Evolutionary conservation across 805 yeast genomes (phyloP), one percentile per base, ranked within the genome.

Genomic region (Priceomyces fermenticarens): DNA sequence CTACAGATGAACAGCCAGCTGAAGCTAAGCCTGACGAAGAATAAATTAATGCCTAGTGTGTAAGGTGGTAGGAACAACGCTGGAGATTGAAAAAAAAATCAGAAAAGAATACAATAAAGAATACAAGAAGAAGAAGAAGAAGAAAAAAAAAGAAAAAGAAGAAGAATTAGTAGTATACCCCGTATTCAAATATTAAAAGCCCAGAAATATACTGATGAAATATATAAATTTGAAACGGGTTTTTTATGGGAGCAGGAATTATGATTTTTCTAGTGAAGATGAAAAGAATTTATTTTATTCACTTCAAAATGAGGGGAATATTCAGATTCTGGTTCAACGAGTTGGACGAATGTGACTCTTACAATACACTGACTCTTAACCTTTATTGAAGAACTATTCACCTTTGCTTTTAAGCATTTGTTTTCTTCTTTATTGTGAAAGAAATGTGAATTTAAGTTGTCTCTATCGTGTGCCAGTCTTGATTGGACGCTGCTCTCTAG

Each of bases 1-100:
- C 65, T 49, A 54, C 55, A 39, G 70, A 65, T 45, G 64, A 60
- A 39, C 63, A 51, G 48, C 49, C 55, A 38, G 30, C 49, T 25
- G 56, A 52, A 41, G 23, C 56, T 26, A 49, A 49, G 35, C 41
- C 52, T 13, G 52, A 49, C 15, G 55, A 53, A 44, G 56, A 53
- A 35, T 48, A 44, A 48, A 46, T 43, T 28, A 23, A 23, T 29
- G 23, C 32, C 28, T 28, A 25, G 32, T 25, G 38, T 34, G 31
- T 34, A 30, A 35, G 33, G 29, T 39, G 35, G 35, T 33, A 34
- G 36, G 27, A 13, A 15, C 38, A 35, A 35, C 38, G 25, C 8
- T 20, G 25, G 25, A 35, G 30, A 29, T 35, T 30, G 35, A 20
- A 26, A 39, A 29, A 35, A 37, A 39, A 23, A 28, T 32, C 28